These are phyloP conservation scores for Pleochaeta shiraiana DNA, from an alignment of 2,329 filamentous ascomycete species.

Conservation along the genomic window DNA sequence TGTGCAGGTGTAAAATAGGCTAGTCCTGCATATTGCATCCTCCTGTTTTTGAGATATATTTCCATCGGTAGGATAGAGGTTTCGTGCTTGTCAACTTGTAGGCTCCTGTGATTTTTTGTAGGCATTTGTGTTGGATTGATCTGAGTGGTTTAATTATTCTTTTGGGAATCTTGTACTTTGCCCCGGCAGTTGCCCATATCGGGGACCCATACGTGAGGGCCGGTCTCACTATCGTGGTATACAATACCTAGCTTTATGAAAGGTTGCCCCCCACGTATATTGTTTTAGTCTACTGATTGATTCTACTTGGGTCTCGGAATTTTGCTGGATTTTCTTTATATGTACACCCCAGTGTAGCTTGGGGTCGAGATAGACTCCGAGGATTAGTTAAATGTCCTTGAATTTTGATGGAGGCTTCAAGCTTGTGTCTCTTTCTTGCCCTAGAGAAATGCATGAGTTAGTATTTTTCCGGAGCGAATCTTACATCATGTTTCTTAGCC, in stretches of 20 bases:
- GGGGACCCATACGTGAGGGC: background rate
- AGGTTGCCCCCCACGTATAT: background rate
- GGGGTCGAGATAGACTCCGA: background rate
- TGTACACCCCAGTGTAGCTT: background rate
- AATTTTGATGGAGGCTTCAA: background rate
- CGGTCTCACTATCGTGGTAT: background rate
- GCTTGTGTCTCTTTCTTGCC: background rate
- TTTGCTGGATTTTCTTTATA: background rate
- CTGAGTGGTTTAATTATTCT: background rate
- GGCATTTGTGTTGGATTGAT: background rate
- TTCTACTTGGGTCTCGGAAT: background rate
- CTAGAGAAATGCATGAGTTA: background rate
- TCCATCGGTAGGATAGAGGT: background rate
- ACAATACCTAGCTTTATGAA: background rate
- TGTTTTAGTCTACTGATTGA: background rate
- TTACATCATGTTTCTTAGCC: background rate
- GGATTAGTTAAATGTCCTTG: background rate
- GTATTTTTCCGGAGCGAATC: background rate
- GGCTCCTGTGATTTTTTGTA: background rate
- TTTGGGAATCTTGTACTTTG: background rate
- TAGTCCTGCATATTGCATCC: background rate
- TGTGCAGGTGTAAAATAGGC: background rate
- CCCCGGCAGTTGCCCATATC: background rate
- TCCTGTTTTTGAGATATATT: background rate
- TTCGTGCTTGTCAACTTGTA: background rate